phyloP scores from a whole-genome alignment of 805 yeast species.

The Sugiyamaella valdiviana region DNA sequence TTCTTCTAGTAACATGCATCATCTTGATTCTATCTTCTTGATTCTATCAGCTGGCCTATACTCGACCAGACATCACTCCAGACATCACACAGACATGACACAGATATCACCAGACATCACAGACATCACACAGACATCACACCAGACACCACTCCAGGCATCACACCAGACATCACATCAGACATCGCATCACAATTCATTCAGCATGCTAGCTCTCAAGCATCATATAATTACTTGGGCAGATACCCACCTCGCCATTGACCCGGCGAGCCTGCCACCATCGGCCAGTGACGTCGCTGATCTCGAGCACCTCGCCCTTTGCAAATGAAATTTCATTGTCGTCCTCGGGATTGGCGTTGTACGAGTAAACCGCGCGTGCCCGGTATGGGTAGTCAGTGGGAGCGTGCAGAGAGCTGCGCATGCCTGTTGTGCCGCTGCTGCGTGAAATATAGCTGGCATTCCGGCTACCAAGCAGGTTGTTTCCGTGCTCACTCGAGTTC shows the following conservation, averaged over 20 bases:
- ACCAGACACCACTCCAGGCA: not conserved
- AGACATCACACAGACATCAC: too few relatives aligned
- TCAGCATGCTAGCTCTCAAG: slow-evolving; percentile 29
- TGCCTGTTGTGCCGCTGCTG: slow-evolving; percentile 4
- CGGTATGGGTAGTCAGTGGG: slow-evolving; percentile 63
- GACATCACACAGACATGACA: too few relatives aligned
- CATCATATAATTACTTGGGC: slow-evolving; percentile 91
- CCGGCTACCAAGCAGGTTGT: slow-evolving; percentile 2
- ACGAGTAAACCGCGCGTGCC: slow-evolving; percentile 81
- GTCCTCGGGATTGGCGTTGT: slow-evolving; percentile 87
- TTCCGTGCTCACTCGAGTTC: slow-evolving; percentile 27
- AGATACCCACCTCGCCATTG: slow-evolving; percentile 90
- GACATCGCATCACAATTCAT: not conserved
- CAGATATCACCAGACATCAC: not conserved
- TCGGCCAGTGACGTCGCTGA: slow-evolving; percentile 87
- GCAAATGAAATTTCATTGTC: slow-evolving; percentile 85
- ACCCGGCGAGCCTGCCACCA: slow-evolving; percentile 97
- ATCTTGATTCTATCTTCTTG: too few relatives aligned
- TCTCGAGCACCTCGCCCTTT: slow-evolving; percentile 87
- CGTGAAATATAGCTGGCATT: slow-evolving; percentile 11
- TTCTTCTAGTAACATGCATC: too few relatives aligned
- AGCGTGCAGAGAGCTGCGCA: slow-evolving; percentile 19
- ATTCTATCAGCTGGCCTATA: too few relatives aligned
- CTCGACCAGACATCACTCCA: too few relatives aligned
- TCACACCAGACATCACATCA: not conserved